Base-by-base conservation (phyloP, 2,329 filamentous ascomycete species). In the Bipolaris bicolor region DNA sequence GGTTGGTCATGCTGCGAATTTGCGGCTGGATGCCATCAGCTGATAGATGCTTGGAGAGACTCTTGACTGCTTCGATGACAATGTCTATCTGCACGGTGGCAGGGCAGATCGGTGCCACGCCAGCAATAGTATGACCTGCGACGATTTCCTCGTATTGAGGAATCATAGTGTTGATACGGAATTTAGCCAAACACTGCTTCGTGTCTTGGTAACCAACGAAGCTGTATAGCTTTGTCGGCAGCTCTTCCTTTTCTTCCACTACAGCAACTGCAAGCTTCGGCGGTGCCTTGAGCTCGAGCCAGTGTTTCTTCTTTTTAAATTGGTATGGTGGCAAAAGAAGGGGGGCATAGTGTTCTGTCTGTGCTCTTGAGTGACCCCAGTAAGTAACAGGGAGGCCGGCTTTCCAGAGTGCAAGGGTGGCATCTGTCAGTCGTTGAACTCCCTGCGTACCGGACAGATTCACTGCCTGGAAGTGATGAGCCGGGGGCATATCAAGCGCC, bases 161-260 rank as follows among this genome's bases (percentile, higher is more conserved):
- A 0, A 60, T 68, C 3, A 36, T 53, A 0, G 78, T 80, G 58
- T 81, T 79, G 66, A 83, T 69, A 0, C 71, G 71, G 72, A 83
- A 83, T 0, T 73, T 67, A 0, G 74, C 72, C 3, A 47, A 48
- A 5, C 44, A 47, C 16, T 60, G 61, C 1, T 50, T 49, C 3
- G 41, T 54, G 22, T 62, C 52, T 22, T 61, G 52, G 45, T 56
- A 63, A 16, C 53, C 40, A 1, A 50, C 11, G 34, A 62, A 63
- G 6, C 64, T 71, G 20, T 56, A 69, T 1, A 76, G 61, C 24
- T 60, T 65, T 7, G 65, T 60, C 5, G 63, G 58, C 15, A 54
- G 6, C n/a, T 57, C 48, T 5, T 58, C 51, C n/a, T 22, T 29
- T 7, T n/a, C 36, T 7, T 20, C n/a, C 31, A 7, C 11, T 5